A percentile compares a stretch with the other conserved stretches of the same genome.
Conservation (phyloP, 2,329 filamentous ascomycete genomes). For the Raffaelea ambrosiae region DNA sequence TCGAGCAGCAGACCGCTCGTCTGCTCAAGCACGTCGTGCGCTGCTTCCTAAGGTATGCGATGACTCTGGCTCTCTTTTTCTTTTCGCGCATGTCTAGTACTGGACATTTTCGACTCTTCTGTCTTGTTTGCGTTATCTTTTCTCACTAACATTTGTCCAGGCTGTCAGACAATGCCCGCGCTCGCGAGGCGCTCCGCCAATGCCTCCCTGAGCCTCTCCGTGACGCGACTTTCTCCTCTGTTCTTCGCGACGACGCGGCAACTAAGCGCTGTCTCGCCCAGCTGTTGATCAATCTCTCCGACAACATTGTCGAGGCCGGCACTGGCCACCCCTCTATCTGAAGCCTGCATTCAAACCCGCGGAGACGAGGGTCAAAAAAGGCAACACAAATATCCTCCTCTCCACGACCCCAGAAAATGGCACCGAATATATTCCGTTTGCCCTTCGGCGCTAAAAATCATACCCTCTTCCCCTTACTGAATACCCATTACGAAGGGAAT, state of each 20-base stretch:
- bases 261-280: constrained; percentile 98
- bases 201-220: constrained; percentile 98
- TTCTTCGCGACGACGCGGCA: constrained; percentile 91
- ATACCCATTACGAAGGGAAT: neutral
- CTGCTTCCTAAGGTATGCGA: constrained; percentile 89
- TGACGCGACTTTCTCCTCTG: constrained; percentile 93
- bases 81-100: neutral
- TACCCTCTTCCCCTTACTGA: neutral
- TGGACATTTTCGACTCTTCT: neutral
- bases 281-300: constrained; percentile 89
- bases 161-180: constrained; percentile 90
- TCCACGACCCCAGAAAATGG: neutral
- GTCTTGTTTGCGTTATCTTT: neutral
- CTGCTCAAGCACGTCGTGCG: constrained; percentile 95
- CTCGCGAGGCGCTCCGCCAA: constrained; percentile 87
- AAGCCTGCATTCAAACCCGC: neutral
- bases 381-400: neutral
- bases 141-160: constrained; percentile 32
- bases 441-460: no score
- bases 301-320: constrained; percentile 58
- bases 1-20: constrained; percentile 93
- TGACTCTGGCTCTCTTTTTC: constrained; percentile 12
- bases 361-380: neutral
- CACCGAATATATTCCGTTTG: no score
- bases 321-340: constrained; percentile 16